Conservation (phyloP, 1,139 yeast genomes). For the Saccharomyces hybrid region DNA sequence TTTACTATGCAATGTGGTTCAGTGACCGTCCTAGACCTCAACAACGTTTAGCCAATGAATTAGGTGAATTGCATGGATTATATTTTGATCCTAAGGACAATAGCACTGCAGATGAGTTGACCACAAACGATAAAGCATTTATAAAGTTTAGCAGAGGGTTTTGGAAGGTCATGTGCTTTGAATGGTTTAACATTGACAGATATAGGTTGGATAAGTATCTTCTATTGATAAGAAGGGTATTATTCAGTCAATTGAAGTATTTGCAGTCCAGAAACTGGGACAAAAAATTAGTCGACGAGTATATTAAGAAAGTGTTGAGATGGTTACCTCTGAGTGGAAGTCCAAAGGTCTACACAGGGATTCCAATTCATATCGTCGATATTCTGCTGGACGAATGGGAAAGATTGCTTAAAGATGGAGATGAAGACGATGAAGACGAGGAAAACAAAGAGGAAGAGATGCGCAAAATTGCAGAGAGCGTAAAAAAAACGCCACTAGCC, state of each 20-base stretch:
- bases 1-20: constrained; percentile 92
- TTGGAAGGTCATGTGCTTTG: constrained; percentile 71
- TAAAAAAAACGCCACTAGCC: constrained; percentile 46
- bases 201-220: constrained; percentile 84
- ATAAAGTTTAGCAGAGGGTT: constrained; percentile 59
- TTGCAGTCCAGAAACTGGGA: constrained; percentile 54
- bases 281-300: constrained; percentile 39
- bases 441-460: constrained; percentile 30
- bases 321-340: constrained; percentile 54
- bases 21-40: constrained; percentile 90
- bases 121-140: constrained; percentile 33
- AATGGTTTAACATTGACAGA: constrained; percentile 81
- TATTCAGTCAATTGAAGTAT: constrained; percentile 56
- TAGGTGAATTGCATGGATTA: constrained; percentile 50
- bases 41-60: constrained; percentile 66
- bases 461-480: constrained; percentile 26
- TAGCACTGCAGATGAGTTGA: constrained; percentile 19
- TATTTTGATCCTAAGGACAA: constrained; percentile 20
- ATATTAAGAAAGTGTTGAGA: constrained; percentile 33
- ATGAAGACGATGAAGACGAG: constrained; percentile 38
- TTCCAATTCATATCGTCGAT: constrained; percentile 81
- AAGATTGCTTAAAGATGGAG: constrained; percentile 45
- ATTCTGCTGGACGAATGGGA: constrained; percentile 80
- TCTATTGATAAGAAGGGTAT: constrained; percentile 67
- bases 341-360: constrained; percentile 57